Conservation (phyloP, 2,329 filamentous ascomycete species). For the Ophiostoma tasmaniense region DNA sequence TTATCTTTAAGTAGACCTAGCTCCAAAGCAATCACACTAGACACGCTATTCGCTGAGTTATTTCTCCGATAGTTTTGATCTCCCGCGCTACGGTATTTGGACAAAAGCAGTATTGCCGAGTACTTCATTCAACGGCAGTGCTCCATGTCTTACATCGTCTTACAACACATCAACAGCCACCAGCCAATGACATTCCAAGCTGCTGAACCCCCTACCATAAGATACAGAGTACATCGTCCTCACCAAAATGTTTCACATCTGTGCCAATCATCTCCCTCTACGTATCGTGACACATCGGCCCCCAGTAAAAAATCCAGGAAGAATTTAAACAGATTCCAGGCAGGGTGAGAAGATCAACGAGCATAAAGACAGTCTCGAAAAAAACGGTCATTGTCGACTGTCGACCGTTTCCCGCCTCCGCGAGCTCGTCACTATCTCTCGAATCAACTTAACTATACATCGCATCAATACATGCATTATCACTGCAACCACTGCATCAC, state of each 20-base stretch:
- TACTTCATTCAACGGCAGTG: background rate
- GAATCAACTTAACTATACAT: background rate
- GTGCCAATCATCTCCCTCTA: background rate
- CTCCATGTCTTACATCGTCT: background rate
- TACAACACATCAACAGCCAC: background rate
- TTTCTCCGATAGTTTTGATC: background rate
- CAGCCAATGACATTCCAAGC: background rate
- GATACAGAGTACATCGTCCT: background rate
- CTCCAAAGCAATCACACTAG: too few species aligned
- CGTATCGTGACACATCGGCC: background rate
- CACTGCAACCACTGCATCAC: background rate
- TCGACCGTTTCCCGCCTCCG: background rate
- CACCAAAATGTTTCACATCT: background rate
- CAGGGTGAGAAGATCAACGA: background rate
- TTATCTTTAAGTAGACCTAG: background rate
- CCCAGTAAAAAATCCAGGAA: slow-evolving; percentile 1
- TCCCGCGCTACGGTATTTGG: background rate
- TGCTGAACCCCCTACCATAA: background rate
- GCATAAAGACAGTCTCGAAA: background rate
- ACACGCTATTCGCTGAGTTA: background rate
- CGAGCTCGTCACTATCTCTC: background rate
- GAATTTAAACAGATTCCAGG: background rate
- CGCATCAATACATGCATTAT: background rate
- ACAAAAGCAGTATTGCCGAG: background rate
- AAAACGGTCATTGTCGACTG: background rate